Base-by-base conservation (phyloP, 2,329 filamentous ascomycete species). In the Cercospora canescens region DNA sequence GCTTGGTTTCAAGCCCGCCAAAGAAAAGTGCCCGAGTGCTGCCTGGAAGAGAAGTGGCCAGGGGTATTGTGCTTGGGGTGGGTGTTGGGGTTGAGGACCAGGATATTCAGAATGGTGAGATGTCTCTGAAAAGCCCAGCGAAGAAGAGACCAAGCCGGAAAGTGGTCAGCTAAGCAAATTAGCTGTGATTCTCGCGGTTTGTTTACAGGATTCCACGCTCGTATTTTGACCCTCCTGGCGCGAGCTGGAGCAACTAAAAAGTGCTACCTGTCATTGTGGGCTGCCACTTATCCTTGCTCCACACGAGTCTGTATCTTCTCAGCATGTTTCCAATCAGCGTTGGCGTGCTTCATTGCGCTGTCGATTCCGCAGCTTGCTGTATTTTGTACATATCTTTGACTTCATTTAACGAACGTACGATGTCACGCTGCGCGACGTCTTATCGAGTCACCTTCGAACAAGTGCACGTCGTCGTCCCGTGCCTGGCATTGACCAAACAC, bases 11-110 rank as follows among this genome's bases (percentile, higher is more conserved):
- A 35, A 74, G 72, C 67, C 72, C 75, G 39, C 72, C 76, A 7
- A 81, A 76, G 67, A 76, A 75, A 63, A 63, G 64, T 77, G 77
- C 62, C 6, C 62, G 64, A 73, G 72, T 64, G 50, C 67, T 79
- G 77, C 63, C 30, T 56, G 65, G 52, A 39, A 54, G 5, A 30
- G 52, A 59, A 61, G 57, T 63, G 45, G 21, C 58, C 34, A 32
- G 41, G 34, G 26, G 68, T 39, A 41, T 62, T 59, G 54, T 57
- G 57, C 45, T 41, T 52, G 45, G 63, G 34, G 55, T 60, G 37
- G 11, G 68, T 63, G 37, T 59, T 70, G 63, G 70, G 63, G 12
- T 62, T 26, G 60, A 56, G 26, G 60, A 62, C 30, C 45, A 62
- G 21, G 34, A 62, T 18, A 41, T 32, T 9, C 50, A 62, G 12